Base-by-base conservation (phyloP, 2,329 filamentous ascomycete species). In the Botrytis paeoniae region DNA sequence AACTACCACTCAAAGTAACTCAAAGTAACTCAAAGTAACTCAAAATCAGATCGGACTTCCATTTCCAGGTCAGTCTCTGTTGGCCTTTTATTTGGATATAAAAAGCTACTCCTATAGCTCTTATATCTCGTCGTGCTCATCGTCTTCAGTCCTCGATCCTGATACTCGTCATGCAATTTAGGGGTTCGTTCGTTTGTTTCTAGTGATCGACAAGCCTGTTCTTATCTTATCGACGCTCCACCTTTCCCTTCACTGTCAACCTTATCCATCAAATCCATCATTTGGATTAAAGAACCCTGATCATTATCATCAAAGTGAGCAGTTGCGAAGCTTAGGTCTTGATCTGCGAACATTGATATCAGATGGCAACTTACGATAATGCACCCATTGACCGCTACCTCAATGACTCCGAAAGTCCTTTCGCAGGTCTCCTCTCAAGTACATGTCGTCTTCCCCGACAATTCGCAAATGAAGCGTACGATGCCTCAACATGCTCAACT, bases 221-320 rank as follows among this genome's bases (percentile, higher is more conserved):
- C 61, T 71, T 64, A 65, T 65, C 70, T 54, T 54, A 71, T 71
- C 61, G 25, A 48, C 61, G 29, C 39, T 43, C 61, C 61, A 18
- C 69, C 25, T 41, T 57, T 32, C 20, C 45, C 12, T 32, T 32
- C 59, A 59, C 29, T 57, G 22, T 57, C n/a, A 18, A 57, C n/a
- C n/a, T 57, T 57, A 32, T 32, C 35, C 20, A 43, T 43, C 60
- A 41, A 41, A 39, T 39, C 45, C 43, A 32, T 48, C 59, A 41
- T 41, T 43, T 32, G 61, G 18, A 32, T 32, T 8, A 22, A n/a
- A 37, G 32, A 43, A 43, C 48, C 66, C 51, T 16, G 39, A 29
- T 63, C 60, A 25, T 41, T n/a, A 37, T 39, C 29, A 29, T 63
- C 32, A 32, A 51, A 71, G 69, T 29, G 22, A 29, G 29, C 29